Base-by-base conservation (phyloP, 106 monocot species). In the Agapanthus africanus region DNA sequence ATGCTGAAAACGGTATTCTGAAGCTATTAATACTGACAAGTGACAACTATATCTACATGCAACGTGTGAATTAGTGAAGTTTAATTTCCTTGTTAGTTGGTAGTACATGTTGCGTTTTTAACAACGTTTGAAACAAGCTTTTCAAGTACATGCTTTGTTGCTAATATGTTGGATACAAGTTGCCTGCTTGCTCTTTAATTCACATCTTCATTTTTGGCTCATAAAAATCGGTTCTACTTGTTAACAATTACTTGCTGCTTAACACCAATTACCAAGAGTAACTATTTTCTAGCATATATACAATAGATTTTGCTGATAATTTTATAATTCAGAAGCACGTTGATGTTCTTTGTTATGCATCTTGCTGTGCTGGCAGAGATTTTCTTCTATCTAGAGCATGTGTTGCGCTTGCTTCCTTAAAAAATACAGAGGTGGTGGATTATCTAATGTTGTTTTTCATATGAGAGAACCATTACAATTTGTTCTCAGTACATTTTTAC, bases 371-470 rank as follows among this genome's bases (percentile, higher is more conserved):
- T 94, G 56, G 94, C 94, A 57, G 94, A 51, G 90, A 94, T 71
- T 94, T 90, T 65, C 72, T 94, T 9, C 87, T 94, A 59, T 88
- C 94, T 16, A 87, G 85, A 77, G 94, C 94, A 75, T 90, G 87
- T 76, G 81, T 90, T 68, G 84, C 90, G 28, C 90, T 94, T 63
- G 94, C 94, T 73, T 69, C 87, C 51, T 75, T 94, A 32, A 81
- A 82, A 66, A 94, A 94, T 62, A 91, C 90, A 41, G 85, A 94
- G 85, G 94, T 91, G 82, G 19, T 47, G 74, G 16, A 54, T 28
- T 37, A 44, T 59, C 33, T 65, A 35, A 21, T 33, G 28, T 22
- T 73, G n/a, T 13, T n/a, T 68, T 3, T 40, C 33, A 50, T 68
- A 15, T 16, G 31, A 37, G 40, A 23, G 3, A 65, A 35, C 4